Conservation (phyloP, 176 grass and related monocot genomes). For the Phoenix roebelenii region DNA sequence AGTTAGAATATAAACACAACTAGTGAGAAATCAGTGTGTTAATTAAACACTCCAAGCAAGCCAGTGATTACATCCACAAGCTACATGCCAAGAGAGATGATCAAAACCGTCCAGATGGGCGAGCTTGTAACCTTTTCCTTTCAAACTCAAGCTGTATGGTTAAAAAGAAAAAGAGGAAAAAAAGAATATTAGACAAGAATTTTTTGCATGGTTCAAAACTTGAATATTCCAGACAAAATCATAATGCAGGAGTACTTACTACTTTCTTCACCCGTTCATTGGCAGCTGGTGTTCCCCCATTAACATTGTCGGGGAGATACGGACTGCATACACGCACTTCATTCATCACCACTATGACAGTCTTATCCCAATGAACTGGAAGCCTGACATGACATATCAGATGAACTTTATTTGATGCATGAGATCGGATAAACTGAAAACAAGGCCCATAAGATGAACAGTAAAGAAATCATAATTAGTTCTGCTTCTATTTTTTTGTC, state of each 20-base stretch:
- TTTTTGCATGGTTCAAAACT: not conserved
- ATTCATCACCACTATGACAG: constrained; percentile 89
- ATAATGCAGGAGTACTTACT: constrained; percentile 23
- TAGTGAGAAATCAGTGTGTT: too few relatives aligned
- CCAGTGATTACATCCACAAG: too few relatives aligned
- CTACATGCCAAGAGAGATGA: not conserved
- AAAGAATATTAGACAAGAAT: constrained; percentile 3
- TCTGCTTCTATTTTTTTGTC: too few relatives aligned
- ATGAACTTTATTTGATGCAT: too few relatives aligned
- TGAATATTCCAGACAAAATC: too few relatives aligned
- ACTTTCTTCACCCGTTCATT: constrained; percentile 97
- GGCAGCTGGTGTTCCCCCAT: constrained; percentile 65
- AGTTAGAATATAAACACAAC: too few relatives aligned
- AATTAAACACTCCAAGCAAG: too few relatives aligned
- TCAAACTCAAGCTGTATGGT: constrained; percentile 72
- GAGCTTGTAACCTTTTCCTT: constrained; percentile 76
- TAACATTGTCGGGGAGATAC: constrained; percentile 86
- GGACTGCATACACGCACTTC: constrained; percentile 72
- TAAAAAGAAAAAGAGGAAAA: constrained; percentile 1
- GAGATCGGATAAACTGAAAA: too few relatives aligned
- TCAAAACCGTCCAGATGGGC: constrained; percentile 49
- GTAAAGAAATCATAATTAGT: too few relatives aligned
- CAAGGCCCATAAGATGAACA: too few relatives aligned
- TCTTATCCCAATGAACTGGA: constrained; percentile 96
- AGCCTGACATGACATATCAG: constrained; percentile 39